A percentile compares a stretch with the other conserved stretches of the same genome.
These are phyloP conservation scores for Amyloporia xantha DNA, from an alignment of 768 basidiomycete genomes.

Conservation along the genomic window DNA sequence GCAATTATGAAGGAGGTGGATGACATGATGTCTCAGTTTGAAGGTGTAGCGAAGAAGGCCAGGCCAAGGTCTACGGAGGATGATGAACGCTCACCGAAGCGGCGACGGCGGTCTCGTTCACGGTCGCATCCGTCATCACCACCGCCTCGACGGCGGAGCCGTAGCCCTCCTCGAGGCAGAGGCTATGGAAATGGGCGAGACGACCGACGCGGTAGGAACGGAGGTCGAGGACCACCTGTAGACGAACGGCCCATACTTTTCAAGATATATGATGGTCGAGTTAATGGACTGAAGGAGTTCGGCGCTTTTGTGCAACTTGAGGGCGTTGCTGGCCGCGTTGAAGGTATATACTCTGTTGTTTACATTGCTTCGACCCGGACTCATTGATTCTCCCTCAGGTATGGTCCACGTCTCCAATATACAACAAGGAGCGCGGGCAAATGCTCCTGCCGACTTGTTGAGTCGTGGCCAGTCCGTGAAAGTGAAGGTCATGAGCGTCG, in stretches of 20 bases:
- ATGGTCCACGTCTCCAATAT: slow-evolving; percentile 97
- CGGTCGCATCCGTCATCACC: too few species aligned
- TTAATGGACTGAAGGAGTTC: slow-evolving; percentile 87
- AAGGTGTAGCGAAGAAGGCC: slow-evolving; percentile 60
- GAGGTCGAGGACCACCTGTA: slow-evolving; percentile 32
- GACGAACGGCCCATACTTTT: slow-evolving; percentile 86
- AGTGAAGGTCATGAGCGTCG: slow-evolving; percentile 94
- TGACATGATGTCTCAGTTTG: slow-evolving; percentile 76
- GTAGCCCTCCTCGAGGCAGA: slow-evolving; percentile 55
- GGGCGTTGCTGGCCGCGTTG: slow-evolving; percentile 75
- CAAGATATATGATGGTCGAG: slow-evolving; percentile 90
- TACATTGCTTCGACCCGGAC: neutral
- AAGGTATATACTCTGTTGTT: slow-evolving; percentile 57
- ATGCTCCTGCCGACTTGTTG: slow-evolving; percentile 81
- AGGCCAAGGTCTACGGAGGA: slow-evolving; percentile 33
- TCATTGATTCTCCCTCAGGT: slow-evolving; percentile 40
- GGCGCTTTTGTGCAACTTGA: slow-evolving; percentile 92
- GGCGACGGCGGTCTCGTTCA: slow-evolving; percentile 47
- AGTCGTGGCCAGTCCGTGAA: slow-evolving; percentile 82
- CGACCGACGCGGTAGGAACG: slow-evolving; percentile 34
- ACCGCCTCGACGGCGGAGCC: slow-evolving; percentile 42
- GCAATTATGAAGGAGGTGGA: slow-evolving; percentile 84
- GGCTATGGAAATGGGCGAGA: slow-evolving; percentile 37
- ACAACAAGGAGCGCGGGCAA: slow-evolving; percentile 76
- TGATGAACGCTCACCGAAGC: slow-evolving; percentile 41